These are phyloP conservation scores for Chaetomium sp. DNA, from an alignment of 2,329 filamentous ascomycete genomes.

Conservation along the genomic window DNA sequence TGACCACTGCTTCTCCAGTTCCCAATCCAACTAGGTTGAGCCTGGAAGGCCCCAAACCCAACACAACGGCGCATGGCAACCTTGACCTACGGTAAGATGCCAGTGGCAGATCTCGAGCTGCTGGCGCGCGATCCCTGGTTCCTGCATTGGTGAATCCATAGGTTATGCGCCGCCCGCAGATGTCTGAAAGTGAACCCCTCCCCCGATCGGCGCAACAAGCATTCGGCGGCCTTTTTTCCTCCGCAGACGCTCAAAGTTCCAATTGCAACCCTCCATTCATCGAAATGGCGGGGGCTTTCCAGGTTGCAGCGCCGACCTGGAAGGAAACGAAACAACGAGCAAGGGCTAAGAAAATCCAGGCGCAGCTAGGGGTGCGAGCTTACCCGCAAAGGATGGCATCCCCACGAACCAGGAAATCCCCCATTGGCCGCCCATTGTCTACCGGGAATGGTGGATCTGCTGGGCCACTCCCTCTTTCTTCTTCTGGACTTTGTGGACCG, in stretches of 20 bases:
- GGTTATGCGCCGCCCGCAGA: neutral
- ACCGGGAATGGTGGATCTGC: conserved; percentile 1
- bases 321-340: conserved; percentile 14
- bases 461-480: neutral
- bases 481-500: conserved; percentile 14
- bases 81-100: too few relatives aligned
- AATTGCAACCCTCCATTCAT: conserved; percentile 15
- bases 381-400: conserved; percentile 5
- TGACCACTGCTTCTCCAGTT: conserved; percentile 16
- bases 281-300: conserved; percentile 1
- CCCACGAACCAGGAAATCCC: conserved; percentile 6
- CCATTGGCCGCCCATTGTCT: conserved; percentile 17
- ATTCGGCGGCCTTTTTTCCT: neutral
- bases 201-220: conserved; percentile 7
- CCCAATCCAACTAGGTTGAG: neutral
- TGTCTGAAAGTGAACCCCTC: conserved; percentile 19
- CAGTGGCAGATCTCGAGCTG: conserved; percentile 2
- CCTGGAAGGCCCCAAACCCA: neutral
- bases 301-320: neutral
- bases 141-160: conserved; percentile 21
- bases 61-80: neutral
- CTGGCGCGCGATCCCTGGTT: conserved; percentile 6
- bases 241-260: conserved; percentile 5
- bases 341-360: conserved; percentile 1
- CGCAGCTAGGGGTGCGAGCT: conserved; percentile 1